Conservation (phyloP, 352 stramenopile species). For the Phytophthora multivora region DNA sequence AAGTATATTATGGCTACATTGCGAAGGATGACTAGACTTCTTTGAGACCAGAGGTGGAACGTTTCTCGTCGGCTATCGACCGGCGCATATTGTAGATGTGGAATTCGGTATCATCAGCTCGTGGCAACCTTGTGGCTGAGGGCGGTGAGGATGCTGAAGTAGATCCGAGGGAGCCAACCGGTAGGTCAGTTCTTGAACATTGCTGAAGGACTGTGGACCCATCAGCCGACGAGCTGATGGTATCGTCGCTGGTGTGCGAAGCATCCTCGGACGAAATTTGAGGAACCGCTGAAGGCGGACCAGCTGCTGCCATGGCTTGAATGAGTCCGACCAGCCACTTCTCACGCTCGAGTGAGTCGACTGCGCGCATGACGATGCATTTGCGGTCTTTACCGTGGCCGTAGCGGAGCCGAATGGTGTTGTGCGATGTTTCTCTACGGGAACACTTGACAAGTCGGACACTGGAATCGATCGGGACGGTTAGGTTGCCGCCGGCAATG, state of each 20-base stretch:
- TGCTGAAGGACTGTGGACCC: neutral
- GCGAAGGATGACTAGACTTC: too few species aligned
- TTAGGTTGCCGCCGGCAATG: constrained; percentile 14
- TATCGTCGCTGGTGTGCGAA: neutral
- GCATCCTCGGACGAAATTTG: neutral
- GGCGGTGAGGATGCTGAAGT: neutral
- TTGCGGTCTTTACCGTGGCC: constrained; percentile 11
- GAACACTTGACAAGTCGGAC: constrained; percentile 23
- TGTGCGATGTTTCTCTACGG: constrained; percentile 9
- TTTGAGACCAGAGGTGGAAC: neutral
- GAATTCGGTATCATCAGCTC: neutral
- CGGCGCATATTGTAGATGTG: neutral
- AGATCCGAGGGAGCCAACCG: too few species aligned
- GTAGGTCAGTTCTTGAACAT: neutral
- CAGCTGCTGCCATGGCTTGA: constrained; percentile 17
- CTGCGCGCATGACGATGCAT: constrained; percentile 9
- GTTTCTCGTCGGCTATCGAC: neutral
- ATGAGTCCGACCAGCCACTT: constrained; percentile 23
- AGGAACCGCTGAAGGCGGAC: neutral
- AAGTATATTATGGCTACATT: too few species aligned
- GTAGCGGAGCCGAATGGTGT: constrained; percentile 23
- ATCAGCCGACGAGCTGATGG: neutral
- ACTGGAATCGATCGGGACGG: constrained; percentile 21
- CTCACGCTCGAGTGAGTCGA: constrained; percentile 17
- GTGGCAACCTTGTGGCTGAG: neutral